A percentile compares a stretch with the other conserved stretches of the same genome.
Conservation (phyloP, 1,139 yeast species). For the Candida sp. region DNA sequence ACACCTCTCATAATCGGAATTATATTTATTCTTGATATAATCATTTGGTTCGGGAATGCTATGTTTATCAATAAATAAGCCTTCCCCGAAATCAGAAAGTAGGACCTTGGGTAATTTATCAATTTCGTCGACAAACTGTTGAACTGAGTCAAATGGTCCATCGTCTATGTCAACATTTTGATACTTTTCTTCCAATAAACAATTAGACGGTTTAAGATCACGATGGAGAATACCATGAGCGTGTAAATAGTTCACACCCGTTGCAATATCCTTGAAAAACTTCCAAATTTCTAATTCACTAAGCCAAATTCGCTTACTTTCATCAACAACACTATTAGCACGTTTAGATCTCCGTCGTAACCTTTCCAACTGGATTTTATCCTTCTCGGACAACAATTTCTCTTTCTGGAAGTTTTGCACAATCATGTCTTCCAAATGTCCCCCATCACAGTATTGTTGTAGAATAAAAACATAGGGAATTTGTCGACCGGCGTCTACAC, state of each 20-base stretch:
- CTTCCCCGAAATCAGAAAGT: constrained; percentile 90
- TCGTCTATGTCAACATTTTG: constrained; percentile 8
- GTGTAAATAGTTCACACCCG: constrained; percentile 73
- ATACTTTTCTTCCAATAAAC: constrained; percentile 51
- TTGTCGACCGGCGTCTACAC: constrained; percentile 9
- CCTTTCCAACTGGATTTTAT: constrained; percentile 24
- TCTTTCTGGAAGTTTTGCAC: constrained; percentile 24
- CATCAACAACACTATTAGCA: neutral
- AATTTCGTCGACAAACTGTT: constrained; percentile 20
- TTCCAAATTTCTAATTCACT: constrained; percentile 46
- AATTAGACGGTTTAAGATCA: constrained; percentile 86
- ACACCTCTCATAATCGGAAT: constrained; percentile 18
- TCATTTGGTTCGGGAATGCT: constrained; percentile 6
- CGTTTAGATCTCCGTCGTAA: constrained; percentile 16
- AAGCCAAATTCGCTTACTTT: constrained; percentile 23
- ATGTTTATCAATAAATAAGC: constrained; percentile 60
- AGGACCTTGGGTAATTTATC: constrained; percentile 57
- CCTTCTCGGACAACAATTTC: constrained; percentile 19
- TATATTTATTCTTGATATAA: constrained; percentile 3
- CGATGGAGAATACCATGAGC: constrained; percentile 74
- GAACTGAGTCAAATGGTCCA: constrained; percentile 9
- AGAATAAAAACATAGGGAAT: constrained; percentile 81
- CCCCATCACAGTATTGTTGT: constrained; percentile 88
- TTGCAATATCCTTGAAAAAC: constrained; percentile 62
- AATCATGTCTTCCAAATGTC: constrained; percentile 73